These are phyloP conservation scores for Marasmius oreades DNA, from an alignment of 1,284 basidiomycete genomes.

Conservation along the genomic window DNA sequence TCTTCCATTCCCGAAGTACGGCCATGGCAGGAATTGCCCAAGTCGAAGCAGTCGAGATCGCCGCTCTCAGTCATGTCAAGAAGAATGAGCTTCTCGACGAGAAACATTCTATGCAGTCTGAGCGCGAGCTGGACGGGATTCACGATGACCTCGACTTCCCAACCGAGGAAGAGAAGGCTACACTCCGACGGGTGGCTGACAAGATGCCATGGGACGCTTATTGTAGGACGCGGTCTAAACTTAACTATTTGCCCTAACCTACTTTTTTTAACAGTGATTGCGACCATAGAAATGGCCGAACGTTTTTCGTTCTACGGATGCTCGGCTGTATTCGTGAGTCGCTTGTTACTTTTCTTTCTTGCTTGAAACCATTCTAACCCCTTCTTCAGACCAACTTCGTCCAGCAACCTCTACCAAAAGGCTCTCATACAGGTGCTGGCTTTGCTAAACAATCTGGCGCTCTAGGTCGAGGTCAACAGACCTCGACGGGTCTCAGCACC, in stretches of 20 bases:
- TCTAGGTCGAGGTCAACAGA: slow-evolving; percentile 58
- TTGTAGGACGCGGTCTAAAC: not conserved
- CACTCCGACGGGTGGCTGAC: slow-evolving; percentile 46
- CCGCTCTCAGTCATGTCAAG: not conserved
- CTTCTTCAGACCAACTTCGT: slow-evolving; percentile 64
- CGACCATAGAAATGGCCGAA: slow-evolving; percentile 9
- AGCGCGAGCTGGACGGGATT: slow-evolving; percentile 21
- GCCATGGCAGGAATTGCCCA: not conserved
- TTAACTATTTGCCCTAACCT: not conserved
- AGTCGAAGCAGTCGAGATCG: not conserved
- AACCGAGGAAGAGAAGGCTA: slow-evolving; percentile 46
- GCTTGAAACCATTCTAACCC: too few relatives aligned
- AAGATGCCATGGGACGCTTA: slow-evolving; percentile 36
- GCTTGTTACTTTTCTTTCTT: too few relatives aligned
- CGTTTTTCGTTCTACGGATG: slow-evolving; percentile 48
- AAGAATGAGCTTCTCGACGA: not conserved
- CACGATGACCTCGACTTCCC: slow-evolving; percentile 46
- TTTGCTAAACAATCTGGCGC: slow-evolving; percentile 64
- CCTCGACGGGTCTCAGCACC: slow-evolving; percentile 51
- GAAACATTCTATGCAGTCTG: not conserved
- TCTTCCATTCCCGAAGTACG: slow-evolving; percentile 19
- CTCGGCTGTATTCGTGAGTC: slow-evolving; percentile 60
- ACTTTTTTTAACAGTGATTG: slow-evolving; percentile 1
- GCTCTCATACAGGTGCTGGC: slow-evolving; percentile 66
- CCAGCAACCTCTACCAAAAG: slow-evolving; percentile 61